Conservation (phyloP, 2,329 filamentous ascomycete species). For the Penicillium sp. region DNA sequence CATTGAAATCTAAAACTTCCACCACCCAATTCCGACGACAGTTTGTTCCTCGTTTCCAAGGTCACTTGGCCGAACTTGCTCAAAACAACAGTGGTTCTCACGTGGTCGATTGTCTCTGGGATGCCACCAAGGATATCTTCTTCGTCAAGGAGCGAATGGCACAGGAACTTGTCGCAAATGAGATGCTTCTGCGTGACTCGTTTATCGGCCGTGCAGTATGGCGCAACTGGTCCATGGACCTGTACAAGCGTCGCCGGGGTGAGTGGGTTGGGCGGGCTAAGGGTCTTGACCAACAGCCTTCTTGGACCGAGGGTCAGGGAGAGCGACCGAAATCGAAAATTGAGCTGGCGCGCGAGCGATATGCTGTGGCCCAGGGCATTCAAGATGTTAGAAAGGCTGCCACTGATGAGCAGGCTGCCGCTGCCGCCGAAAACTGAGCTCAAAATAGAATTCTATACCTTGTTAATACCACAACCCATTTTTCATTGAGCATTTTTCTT, state of each 20-base stretch:
- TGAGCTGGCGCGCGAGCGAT: conserved; percentile 59
- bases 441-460: not conserved
- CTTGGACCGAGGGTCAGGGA: conserved; percentile 18
- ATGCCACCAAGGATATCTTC: conserved; percentile 62
- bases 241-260: conserved; percentile 62
- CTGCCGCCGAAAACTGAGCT: not conserved
- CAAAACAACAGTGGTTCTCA: conserved; percentile 64
- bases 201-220: conserved; percentile 67
- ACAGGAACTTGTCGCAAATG: conserved; percentile 60
- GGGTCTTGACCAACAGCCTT: conserved; percentile 41
- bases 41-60: conserved; percentile 63
- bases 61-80: conserved; percentile 61
- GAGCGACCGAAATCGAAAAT: conserved; percentile 51
- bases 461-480: not conserved
- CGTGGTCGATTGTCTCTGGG: conserved; percentile 67
- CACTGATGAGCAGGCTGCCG: conserved; percentile 8
- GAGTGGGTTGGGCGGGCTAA: conserved; percentile 67
- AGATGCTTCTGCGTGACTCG: conserved; percentile 63
- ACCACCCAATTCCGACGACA: conserved; percentile 60
- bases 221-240: conserved; percentile 73
- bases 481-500: not conserved
- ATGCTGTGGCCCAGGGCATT: conserved; percentile 45
- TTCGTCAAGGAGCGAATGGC: conserved; percentile 69
- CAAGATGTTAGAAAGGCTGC: conserved; percentile 16
- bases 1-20: conserved; percentile 57